A percentile compares a stretch with the other conserved stretches of the same genome.
These are phyloP conservation scores for Boletus insuetus DNA, from an alignment of 768 basidiomycete species.

Conservation along the genomic window DNA sequence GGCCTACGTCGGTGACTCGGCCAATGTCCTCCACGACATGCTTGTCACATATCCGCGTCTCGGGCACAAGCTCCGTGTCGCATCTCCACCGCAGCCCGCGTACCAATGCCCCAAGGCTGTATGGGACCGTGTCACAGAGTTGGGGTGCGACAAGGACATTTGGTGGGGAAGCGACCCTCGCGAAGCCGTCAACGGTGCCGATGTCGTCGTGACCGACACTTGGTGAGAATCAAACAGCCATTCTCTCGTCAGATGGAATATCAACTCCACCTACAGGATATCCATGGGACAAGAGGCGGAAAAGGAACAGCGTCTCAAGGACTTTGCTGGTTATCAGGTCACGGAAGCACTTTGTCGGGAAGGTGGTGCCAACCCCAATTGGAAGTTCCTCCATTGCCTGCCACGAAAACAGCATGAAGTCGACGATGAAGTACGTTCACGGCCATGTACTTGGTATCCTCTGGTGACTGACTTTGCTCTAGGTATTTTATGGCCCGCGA, in stretches of 20 bases:
- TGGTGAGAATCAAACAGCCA: constrained; percentile 51
- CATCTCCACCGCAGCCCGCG: constrained; percentile 58
- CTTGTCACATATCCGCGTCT: constrained; percentile 91
- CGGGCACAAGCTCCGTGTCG: constrained; percentile 83
- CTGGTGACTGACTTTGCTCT: background rate
- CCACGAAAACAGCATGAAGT: constrained; percentile 93
- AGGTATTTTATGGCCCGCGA: constrained; percentile 92
- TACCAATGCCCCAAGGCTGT: constrained; percentile 74
- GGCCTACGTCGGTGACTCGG: constrained; percentile 91
- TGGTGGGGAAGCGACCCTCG: constrained; percentile 75
- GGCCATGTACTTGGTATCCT: background rate
- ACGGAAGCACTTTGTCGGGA: constrained; percentile 82
- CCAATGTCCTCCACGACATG: constrained; percentile 97
- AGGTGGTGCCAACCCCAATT: constrained; percentile 80
- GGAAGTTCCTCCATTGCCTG: constrained; percentile 96
- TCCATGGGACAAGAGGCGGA: constrained; percentile 99
- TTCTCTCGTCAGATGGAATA: background rate
- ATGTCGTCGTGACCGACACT: constrained; percentile 96
- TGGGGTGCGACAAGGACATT: constrained; percentile 70
- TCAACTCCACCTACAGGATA: constrained; percentile 55
- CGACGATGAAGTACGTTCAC: constrained; percentile 75
- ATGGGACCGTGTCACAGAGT: constrained; percentile 76
- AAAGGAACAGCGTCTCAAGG: constrained; percentile 78
- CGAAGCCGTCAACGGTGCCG: constrained; percentile 86
- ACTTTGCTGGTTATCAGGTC: constrained; percentile 92